Evolutionary conservation across 768 basidiomycete species (phyloP), one percentile per base, ranked within the genome.

Genomic region (Hemileccinum impolitum): DNA sequence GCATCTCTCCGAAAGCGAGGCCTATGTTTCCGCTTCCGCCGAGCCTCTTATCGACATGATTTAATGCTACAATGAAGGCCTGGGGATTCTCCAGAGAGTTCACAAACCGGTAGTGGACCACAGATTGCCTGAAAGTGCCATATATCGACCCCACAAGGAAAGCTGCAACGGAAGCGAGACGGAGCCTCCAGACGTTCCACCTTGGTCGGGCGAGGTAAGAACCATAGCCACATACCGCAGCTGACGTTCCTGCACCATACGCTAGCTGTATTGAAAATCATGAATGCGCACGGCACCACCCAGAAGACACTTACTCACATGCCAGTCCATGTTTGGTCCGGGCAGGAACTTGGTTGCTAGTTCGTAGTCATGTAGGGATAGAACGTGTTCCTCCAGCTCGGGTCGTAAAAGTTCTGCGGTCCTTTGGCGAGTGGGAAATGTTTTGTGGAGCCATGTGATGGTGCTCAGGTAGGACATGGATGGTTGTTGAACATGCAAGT

Each of bases 261-360:
- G 35, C 52, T 18, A 52, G 23, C 58, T 62, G 50, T 47, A 30
- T 51, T 43, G 30, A 41, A 38, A 52, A 23, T 23, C n/a, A 36
- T 43, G 48, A 34, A 39, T n/a, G n/a, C 31, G 38, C 25, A 45
- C 18, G 18, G 41, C 23, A 19, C 15, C 7, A 26, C 31, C 7
- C 9, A 15, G 45, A 43, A 21, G 50, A 56, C 41, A 55, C 76
- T 70, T 43, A 77, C 76, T 70, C 42, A 77, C 73, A 48, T 74
- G 71, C 53, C 68, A 71, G 52, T 77, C 71, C 28, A 72, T 63
- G 69, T 77, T 55, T 69, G 60, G 56, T 34, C 74, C 75, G 32
- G 82, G 76, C 23, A 82, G 64, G 69, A 85, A 87, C 23, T 60
- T 60, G 48, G 72, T 60, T 4, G 83, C 78, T 11, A 75, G 63